phyloP scores from a whole-genome alignment of 805 yeast genomes.

The Ascoidea rubescens region DNA sequence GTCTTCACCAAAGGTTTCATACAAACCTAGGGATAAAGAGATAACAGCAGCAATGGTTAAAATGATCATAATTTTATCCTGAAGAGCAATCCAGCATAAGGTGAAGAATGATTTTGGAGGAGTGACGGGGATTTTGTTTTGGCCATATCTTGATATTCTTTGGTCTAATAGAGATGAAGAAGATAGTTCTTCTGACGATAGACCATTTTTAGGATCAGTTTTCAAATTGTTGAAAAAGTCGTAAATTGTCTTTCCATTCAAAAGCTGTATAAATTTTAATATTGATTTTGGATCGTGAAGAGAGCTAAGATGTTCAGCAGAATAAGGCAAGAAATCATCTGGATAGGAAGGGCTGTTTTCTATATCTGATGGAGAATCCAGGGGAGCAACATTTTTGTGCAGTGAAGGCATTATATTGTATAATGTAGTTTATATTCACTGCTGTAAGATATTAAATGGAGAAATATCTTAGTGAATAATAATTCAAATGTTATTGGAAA shows the following conservation, averaged over 20 bases:
- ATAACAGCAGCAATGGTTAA: constrained; percentile 77
- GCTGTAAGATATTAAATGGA: no score
- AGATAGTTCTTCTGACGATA: constrained; percentile 20
- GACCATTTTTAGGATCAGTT: constrained; percentile 28
- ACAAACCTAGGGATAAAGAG: constrained; percentile 80
- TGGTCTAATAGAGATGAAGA: constrained; percentile 14
- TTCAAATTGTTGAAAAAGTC: constrained; percentile 18
- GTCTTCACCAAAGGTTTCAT: constrained; percentile 82
- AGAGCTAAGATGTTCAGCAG: constrained; percentile 24
- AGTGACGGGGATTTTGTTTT: constrained; percentile 58
- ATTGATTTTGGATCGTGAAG: constrained; percentile 56
- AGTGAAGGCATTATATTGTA: no score
- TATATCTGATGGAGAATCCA: no score
- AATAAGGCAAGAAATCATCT: constrained; percentile 1
- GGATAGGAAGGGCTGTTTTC: no score
- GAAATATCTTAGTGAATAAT: no score
- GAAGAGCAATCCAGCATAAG: constrained; percentile 71
- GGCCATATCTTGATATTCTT: constrained; percentile 45
- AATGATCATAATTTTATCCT: constrained; percentile 81
- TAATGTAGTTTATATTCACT: no score
- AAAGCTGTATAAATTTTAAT: constrained; percentile 20
- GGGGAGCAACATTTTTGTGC: no score
- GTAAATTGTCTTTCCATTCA: neutral
- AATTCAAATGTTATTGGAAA: no score
- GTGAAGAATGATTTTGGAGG: constrained; percentile 52